These are phyloP conservation scores for Micromonas commoda DNA, from an alignment of 139 green algal genomes.

Conservation along the genomic window DNA sequence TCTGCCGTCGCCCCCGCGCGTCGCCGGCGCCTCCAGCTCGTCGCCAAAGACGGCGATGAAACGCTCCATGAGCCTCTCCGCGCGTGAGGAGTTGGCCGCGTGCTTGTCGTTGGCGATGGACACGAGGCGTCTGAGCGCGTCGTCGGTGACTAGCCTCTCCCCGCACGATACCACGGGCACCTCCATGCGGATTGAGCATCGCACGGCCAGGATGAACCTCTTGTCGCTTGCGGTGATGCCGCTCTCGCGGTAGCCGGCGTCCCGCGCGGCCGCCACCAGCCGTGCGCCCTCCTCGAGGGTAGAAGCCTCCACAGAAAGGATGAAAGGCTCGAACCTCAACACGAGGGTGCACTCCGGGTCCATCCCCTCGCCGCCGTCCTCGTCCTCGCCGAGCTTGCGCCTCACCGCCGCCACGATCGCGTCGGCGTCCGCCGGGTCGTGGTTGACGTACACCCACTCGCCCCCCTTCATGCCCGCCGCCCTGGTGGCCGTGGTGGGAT, in stretches of 20 bases:
- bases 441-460: conserved; percentile 58
- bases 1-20: not conserved
- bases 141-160: conserved; percentile 46
- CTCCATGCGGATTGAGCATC: conserved; percentile 63
- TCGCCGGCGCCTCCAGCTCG: conserved; percentile 17
- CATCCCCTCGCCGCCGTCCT: not conserved
- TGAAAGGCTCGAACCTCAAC: conserved; percentile 74
- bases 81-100: conserved; percentile 46
- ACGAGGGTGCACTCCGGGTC: conserved; percentile 33
- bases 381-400: not conserved
- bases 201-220: conserved; percentile 51
- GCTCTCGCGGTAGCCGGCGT: conserved; percentile 60
- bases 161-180: conserved; percentile 52
- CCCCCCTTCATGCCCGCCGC: conserved; percentile 38
- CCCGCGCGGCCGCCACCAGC: conserved; percentile 47
- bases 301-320: conserved; percentile 57
- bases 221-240: conserved; percentile 40
- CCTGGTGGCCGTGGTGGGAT: not conserved
- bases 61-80: conserved; percentile 37
- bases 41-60: conserved; percentile 20
- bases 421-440: conserved; percentile 42
- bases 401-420: conserved; percentile 36
- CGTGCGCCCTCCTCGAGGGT: conserved; percentile 30
- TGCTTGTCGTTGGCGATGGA: conserved; percentile 57
- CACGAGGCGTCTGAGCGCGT: conserved; percentile 51